Evolutionary conservation across 1,284 basidiomycete species (phyloP), one percentile per base, ranked within the genome.

Genomic region (Microbotryum silenes-acaulis): DNA sequence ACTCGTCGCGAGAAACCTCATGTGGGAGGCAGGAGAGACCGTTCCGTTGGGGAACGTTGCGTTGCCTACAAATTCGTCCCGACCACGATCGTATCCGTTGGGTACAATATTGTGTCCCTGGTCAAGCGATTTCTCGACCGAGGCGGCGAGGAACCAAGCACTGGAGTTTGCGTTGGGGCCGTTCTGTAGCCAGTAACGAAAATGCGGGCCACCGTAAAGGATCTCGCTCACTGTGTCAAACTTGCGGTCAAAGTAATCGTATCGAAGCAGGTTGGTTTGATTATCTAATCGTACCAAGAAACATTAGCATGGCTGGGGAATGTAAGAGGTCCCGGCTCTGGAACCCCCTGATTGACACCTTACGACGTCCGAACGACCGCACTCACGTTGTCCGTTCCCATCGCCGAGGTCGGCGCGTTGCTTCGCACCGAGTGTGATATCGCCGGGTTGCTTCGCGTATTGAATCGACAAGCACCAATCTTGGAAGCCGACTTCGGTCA

Each of bases 391-490:
- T 0, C 87, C 89, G 58, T 84, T 76, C 0, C 90, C 90, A 71
- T 96, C 93, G 7, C 92, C 92, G 0, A 97, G 80, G 72, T 97
- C 80, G 0, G 87, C 90, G 2, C 72, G 75, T 73, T 96, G 92
- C 52, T 82, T 74, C 4, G 78, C 77, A 4, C 89, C 88, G 5
- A 82, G 77, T 72, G 87, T 94, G 77, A 93, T 89, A 29, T 84
- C 81, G 23, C 23, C 23, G 23, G 23, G 23, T 7, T 81, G 80
- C 20, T 84, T 59, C n/a, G 71, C 1, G 79, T 80, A 57, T 78
- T 82, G 62, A 29, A 71, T 16, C 42, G 29, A 62, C 25, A 42
- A 54, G 47, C 20, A 56, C 59, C 56, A 64, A 56, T 63, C 49
- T 29, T 54, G 54, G 31, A 51, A 74, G 65, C 82, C 75, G 10